Conservation (phyloP, 2,329 filamentous ascomycete species). For the Microdochium trichocladiopsis region DNA sequence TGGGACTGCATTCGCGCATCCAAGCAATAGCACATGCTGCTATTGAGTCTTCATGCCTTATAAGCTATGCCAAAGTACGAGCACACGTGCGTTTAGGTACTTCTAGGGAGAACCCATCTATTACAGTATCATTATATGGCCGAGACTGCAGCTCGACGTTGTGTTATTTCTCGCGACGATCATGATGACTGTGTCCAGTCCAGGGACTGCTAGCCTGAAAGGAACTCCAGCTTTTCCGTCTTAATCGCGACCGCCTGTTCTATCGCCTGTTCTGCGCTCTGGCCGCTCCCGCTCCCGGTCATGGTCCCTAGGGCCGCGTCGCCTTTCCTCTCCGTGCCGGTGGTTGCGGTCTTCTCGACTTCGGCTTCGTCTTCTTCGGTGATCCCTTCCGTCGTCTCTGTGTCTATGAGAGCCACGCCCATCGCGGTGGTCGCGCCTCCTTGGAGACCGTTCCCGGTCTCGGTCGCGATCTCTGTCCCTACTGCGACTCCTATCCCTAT, state of each 20-base stretch:
- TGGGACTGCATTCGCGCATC: too few species aligned
- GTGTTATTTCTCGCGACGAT: too few species aligned
- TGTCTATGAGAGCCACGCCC: slow-evolving; percentile 27
- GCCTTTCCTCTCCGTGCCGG: neutral
- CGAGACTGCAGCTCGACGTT: too few species aligned
- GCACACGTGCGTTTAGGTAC: too few species aligned
- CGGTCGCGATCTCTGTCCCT: slow-evolving; percentile 11
- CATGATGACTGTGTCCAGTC: too few species aligned
- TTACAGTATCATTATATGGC: too few species aligned
- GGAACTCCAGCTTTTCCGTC: too few species aligned
- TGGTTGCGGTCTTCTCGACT: neutral
- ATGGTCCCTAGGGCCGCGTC: neutral
- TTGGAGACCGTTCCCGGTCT: slow-evolving; percentile 17
- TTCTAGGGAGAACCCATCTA: too few species aligned
- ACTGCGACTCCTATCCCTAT: slow-evolving; percentile 22
- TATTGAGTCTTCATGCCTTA: too few species aligned
- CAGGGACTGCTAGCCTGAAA: too few species aligned
- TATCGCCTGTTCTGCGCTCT: neutral
- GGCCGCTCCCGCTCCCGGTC: neutral
- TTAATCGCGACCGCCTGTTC: neutral
- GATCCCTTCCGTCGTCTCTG: slow-evolving; percentile 36
- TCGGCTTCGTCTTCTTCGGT: slow-evolving; percentile 13
- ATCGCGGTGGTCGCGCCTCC: slow-evolving; percentile 11
- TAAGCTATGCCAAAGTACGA: too few species aligned
- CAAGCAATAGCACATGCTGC: too few species aligned